phyloP scores from a whole-genome alignment of 106 monocot genomes.

The Allium sativum region DNA sequence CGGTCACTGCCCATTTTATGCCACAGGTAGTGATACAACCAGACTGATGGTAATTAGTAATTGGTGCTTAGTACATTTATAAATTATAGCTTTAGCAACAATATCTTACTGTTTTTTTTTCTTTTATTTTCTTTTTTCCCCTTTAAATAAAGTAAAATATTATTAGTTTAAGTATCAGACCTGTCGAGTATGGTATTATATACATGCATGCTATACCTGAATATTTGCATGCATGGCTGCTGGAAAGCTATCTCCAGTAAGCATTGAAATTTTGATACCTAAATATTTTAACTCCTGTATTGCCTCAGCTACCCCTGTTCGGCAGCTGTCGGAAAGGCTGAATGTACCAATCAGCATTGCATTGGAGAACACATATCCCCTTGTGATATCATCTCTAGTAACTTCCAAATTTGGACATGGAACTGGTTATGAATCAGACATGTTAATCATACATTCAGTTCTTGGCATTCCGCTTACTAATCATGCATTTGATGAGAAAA shows the following conservation, averaged over 20 bases:
- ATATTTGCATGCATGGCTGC: slow-evolving; percentile 63
- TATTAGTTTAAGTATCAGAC: background rate
- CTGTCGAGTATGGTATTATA: too few relatives aligned
- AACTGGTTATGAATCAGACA: background rate
- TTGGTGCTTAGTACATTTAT: too few relatives aligned
- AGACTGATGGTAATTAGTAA: too few relatives aligned
- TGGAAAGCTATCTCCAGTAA: slow-evolving; percentile 74
- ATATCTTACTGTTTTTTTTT: background rate
- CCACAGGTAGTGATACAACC: too few relatives aligned
- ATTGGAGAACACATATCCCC: slow-evolving; percentile 52
- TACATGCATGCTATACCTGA: slow-evolving; percentile 30
- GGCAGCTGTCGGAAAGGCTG: slow-evolving; percentile 63
- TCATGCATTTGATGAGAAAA: background rate
- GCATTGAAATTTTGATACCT: slow-evolving; percentile 65
- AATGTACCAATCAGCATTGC: slow-evolving; percentile 40
- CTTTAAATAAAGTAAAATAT: too few relatives aligned
- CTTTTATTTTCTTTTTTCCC: background rate
- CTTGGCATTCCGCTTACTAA: too few relatives aligned
- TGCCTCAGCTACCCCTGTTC: slow-evolving; percentile 64
- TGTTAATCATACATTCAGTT: too few relatives aligned
- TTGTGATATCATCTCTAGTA: slow-evolving; percentile 42
- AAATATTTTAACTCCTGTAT: slow-evolving; percentile 46
- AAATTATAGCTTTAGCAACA: background rate
- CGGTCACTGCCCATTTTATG: too few relatives aligned
- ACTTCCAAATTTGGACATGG: slow-evolving; percentile 24